Evolutionary conservation across 345 rosid species (phyloP).

Genomic region (Stellera chamaejasme): DNA sequence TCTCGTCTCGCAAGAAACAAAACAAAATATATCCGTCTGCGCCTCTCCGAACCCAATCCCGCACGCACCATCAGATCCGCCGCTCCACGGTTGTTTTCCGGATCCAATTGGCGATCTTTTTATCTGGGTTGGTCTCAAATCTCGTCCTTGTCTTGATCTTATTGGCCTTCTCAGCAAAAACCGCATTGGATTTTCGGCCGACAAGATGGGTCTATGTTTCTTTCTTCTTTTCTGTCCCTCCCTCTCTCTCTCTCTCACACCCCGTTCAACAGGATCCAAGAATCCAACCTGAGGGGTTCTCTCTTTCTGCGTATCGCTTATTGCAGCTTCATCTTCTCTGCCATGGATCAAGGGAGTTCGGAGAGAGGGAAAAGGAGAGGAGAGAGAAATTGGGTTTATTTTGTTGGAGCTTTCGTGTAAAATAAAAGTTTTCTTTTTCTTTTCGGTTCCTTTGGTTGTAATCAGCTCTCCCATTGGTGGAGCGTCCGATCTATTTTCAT

Average conservation of each 20-base stretch:
- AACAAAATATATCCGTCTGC: conserved; percentile 19
- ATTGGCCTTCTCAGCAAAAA: conserved; percentile 37
- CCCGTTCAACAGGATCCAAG: conserved; percentile 14
- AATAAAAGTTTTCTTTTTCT: not conserved
- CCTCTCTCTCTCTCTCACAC: not conserved
- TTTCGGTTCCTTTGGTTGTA: conserved; percentile 2
- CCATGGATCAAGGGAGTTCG: conserved; percentile 18
- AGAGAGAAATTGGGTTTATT: conserved; percentile 23
- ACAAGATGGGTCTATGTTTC: conserved; percentile 9
- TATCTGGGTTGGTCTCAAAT: conserved; percentile 20
- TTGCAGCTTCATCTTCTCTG: conserved; percentile 9
- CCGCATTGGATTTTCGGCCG: conserved; percentile 54
- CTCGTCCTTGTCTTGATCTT: conserved; percentile 12
- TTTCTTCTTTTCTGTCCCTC: conserved; percentile 1
- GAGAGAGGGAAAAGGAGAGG: conserved; percentile 3
- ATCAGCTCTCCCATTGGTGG: conserved; percentile 16
- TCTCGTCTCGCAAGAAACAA: conserved; percentile 6
- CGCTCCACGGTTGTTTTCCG: conserved; percentile 19
- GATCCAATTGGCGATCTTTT: conserved; percentile 21
- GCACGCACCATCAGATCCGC: conserved; percentile 80
- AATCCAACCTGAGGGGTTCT: conserved; percentile 13
- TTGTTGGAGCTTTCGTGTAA: conserved; percentile 3
- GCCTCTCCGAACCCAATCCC: conserved; percentile 27
- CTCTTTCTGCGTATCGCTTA: conserved; percentile 11
- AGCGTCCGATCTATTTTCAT: conserved; percentile 18